These are phyloP conservation scores for Fusarium sp. DNA, from an alignment of 2,329 filamentous ascomycete species.

Conservation along the genomic window DNA sequence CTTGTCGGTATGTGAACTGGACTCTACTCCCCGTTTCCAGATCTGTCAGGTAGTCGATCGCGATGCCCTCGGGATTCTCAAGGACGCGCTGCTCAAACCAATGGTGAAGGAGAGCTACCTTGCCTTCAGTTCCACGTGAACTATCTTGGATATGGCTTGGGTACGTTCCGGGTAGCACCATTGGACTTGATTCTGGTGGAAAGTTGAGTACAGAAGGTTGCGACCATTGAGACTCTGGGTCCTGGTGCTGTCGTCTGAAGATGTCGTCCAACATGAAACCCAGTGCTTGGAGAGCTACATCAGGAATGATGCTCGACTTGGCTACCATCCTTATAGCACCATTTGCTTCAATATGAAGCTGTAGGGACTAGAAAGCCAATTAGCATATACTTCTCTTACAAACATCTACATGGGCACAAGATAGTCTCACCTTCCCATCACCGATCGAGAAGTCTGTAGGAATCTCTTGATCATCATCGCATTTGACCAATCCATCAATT, in stretches of 20 bases:
- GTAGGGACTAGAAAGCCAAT: neutral
- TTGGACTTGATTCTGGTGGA: neutral
- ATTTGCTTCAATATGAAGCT: neutral
- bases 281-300: neutral
- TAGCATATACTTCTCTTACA: neutral
- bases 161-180: neutral
- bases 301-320: neutral
- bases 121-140: rapidly evolving
- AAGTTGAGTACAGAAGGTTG: conserved; percentile 23
- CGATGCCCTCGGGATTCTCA: neutral
- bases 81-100: conserved; percentile 6
- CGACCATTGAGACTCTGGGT: neutral
- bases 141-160: neutral
- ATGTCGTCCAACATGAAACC: conserved; percentile 15
- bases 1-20: conserved; percentile 12
- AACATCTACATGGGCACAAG: too few relatives aligned
- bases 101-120: neutral
- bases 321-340: neutral
- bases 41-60: conserved; percentile 12
- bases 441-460: conserved; percentile 26
- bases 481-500: neutral
- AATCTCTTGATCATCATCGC: neutral
- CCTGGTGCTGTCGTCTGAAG: neutral
- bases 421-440: conserved; percentile 4
- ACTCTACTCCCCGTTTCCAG: neutral